These are phyloP conservation scores for Plectranthus barbatus DNA, from an alignment of 257 asterid genomes.

Conservation along the genomic window DNA sequence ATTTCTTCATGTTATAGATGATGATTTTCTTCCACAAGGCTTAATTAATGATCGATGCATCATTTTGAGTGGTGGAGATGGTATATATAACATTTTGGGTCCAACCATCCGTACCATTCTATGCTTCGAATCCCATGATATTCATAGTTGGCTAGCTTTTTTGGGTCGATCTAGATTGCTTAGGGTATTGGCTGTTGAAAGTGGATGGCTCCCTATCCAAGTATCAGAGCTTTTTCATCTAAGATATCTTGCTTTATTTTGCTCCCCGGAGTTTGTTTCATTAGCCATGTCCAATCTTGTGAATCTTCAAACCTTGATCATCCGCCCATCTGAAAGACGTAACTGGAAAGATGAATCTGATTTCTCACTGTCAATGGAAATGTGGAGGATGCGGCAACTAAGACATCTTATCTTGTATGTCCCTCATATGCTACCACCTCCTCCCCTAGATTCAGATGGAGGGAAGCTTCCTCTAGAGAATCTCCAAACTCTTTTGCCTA, in stretches of 20 bases:
- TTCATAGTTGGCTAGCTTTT: background rate
- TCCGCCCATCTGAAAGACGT: background rate
- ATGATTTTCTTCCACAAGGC: background rate
- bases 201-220: background rate
- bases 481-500: background rate
- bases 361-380: background rate
- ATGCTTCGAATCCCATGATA: background rate
- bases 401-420: background rate
- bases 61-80: background rate
- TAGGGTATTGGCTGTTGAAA: background rate
- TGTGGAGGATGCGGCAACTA: background rate
- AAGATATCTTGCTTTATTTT: background rate
- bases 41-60: background rate
- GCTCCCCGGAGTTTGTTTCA: background rate
- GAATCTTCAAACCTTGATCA: slow-evolving; percentile 12
- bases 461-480: background rate
- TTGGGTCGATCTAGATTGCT: background rate
- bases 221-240: background rate
- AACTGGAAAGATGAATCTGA: too few relatives aligned
- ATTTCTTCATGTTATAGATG: background rate
- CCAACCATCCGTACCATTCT: too few relatives aligned
- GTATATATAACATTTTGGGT: too few relatives aligned
- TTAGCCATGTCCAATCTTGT: background rate
- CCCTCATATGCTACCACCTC: background rate
- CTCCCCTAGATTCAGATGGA: background rate